These are phyloP conservation scores for Fusarium circinatum DNA, from an alignment of 2,329 filamentous ascomycete genomes.

Conservation along the genomic window DNA sequence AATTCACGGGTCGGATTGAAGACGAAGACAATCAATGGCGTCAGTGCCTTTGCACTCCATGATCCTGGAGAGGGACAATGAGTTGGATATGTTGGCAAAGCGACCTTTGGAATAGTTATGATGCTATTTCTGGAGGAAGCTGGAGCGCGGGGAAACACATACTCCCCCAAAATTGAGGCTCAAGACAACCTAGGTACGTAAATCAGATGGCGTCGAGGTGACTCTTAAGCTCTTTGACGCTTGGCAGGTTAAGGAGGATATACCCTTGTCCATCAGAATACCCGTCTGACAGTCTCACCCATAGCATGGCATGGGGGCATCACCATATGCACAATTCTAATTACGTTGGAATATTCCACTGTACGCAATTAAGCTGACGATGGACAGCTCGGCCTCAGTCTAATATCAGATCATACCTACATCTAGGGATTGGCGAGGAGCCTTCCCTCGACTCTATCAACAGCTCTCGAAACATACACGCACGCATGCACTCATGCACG, in stretches of 20 bases:
- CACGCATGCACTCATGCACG: not conserved
- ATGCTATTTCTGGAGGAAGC: not conserved
- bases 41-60: not conserved
- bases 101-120: not conserved
- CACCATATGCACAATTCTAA: not conserved
- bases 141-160: constrained; percentile 13
- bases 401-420: not conserved
- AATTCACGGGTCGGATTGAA: not conserved
- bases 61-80: not conserved
- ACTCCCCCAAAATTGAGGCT: constrained; percentile 36
- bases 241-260: not conserved
- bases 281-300: constrained; percentile 17
- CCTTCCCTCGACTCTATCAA: not conserved
- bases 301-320: not conserved
- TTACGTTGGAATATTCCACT: not conserved
- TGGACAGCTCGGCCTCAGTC: not conserved
- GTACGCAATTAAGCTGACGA: not conserved
- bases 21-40: not conserved
- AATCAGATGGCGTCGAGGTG: not conserved
- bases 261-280: constrained; percentile 3
- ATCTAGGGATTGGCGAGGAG: not conserved
- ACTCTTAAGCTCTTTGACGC: not conserved
- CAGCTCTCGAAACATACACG: not conserved
- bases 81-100: not conserved
- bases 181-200: constrained; percentile 5